Evolutionary conservation across 1,284 basidiomycete species (phyloP).

Genomic region (Ganoderma boninense): DNA sequence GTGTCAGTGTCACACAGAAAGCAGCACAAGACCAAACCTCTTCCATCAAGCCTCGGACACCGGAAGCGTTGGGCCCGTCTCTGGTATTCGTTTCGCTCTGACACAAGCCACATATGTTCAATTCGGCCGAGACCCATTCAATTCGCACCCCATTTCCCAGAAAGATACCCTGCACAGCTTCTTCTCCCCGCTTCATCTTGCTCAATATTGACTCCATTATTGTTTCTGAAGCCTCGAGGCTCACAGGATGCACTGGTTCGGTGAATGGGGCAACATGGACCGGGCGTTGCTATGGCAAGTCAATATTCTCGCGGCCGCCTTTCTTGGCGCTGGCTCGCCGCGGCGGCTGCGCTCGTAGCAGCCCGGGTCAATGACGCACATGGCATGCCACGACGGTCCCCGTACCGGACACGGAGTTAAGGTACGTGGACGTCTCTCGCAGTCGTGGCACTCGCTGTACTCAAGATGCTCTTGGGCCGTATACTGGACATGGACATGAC

Average conservation of each 20-base stretch:
- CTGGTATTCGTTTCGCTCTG: slow-evolving; percentile 13
- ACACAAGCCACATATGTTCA: slow-evolving; percentile 21
- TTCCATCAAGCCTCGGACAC: neutral
- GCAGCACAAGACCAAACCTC: neutral
- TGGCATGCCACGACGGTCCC: slow-evolving; percentile 10
- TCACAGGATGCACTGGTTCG: neutral
- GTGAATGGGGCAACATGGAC: neutral
- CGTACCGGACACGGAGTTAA: slow-evolving; percentile 18
- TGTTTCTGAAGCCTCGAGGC: slow-evolving; percentile 13
- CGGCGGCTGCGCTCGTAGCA: slow-evolving; percentile 10
- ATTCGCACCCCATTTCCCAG: neutral
- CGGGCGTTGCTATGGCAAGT: slow-evolving; percentile 14
- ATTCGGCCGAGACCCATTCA: neutral
- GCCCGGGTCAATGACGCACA: slow-evolving; percentile 8
- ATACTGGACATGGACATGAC: slow-evolving; percentile 32
- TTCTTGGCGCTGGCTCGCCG: neutral
- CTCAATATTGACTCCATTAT: neutral
- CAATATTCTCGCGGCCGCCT: neutral
- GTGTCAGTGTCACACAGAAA: neutral
- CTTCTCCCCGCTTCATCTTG: neutral
- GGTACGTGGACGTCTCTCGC: slow-evolving; percentile 23
- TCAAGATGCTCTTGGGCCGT: slow-evolving; percentile 13
- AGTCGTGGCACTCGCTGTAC: slow-evolving; percentile 14
- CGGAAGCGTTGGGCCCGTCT: slow-evolving; percentile 7
- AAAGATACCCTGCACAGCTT: slow-evolving; percentile 13